These are phyloP conservation scores for Colletotrichum theobromicola DNA, from an alignment of 2,329 filamentous ascomycete genomes.

Conservation along the genomic window DNA sequence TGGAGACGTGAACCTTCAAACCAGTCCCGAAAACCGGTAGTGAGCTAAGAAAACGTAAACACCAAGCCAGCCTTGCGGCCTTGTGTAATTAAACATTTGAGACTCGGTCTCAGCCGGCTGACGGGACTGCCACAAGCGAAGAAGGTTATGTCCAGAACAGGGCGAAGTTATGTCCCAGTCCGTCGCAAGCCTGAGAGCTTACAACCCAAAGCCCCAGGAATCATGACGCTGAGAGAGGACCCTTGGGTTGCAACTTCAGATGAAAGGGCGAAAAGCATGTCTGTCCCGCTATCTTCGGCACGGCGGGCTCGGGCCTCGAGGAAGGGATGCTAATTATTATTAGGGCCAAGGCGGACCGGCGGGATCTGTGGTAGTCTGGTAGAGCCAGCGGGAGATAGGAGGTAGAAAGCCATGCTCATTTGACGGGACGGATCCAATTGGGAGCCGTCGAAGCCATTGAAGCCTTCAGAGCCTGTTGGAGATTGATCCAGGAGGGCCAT, in stretches of 20 bases:
- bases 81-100: slow-evolving; percentile 12
- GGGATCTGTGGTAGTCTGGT: slow-evolving; percentile 5
- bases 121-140: not conserved
- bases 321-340: not conserved
- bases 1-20: not conserved
- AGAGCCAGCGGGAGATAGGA: not conserved
- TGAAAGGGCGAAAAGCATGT: not conserved
- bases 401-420: not conserved
- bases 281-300: not conserved
- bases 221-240: not conserved
- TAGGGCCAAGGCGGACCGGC: not conserved
- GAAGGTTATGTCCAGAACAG: not conserved
- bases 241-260: not conserved
- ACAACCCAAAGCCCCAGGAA: not conserved
- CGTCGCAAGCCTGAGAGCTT: not conserved
- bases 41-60: not conserved
- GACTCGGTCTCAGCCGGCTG: slow-evolving; percentile 5
- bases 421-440: not conserved
- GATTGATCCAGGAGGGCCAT: not conserved
- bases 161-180: not conserved
- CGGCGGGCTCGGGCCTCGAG: not conserved
- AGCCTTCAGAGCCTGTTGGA: not conserved
- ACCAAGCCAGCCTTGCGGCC: not conserved
- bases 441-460: not conserved
- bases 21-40: not conserved